A percentile compares a stretch with the other conserved stretches of the same genome.
Evolutionary conservation across 169 alveolate species (phyloP).

Genomic region (Plasmodium inui): DNA sequence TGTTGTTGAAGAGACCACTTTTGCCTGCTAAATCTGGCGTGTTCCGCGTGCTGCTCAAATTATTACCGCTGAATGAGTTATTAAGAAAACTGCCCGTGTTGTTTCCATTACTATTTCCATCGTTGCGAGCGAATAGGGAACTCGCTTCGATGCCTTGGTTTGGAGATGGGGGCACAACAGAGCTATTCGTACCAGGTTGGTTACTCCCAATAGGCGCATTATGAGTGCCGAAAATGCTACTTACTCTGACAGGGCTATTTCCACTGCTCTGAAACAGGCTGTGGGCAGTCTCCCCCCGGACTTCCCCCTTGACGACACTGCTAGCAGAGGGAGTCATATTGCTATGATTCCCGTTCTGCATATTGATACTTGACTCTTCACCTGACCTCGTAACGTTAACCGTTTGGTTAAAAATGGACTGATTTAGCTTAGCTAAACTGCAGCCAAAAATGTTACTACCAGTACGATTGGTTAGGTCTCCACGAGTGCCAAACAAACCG

Average conservation of each 20-base stretch:
- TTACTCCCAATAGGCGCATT: not conserved
- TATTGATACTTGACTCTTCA: not conserved
- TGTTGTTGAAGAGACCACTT: conserved; percentile 2
- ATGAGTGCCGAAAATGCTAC: not conserved
- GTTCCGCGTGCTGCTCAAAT: not conserved
- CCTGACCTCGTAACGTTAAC: not conserved
- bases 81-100: not conserved
- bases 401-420: not conserved
- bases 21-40: not conserved
- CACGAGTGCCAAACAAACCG: not conserved
- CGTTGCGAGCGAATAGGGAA: not conserved
- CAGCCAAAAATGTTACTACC: not conserved
- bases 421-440: not conserved
- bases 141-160: not conserved
- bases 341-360: not conserved
- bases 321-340: not conserved
- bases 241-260: not conserved
- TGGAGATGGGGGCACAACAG: not conserved
- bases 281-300: not conserved
- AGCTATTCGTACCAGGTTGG: not conserved
- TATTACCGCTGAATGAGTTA: not conserved
- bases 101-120: not conserved
- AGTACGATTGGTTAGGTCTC: not conserved
- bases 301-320: not conserved
- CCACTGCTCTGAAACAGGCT: not conserved